Percentiles rank a stretch among this genome's conserved stretches.
Evolutionary conservation across 202 grass and related monocot species (phyloP).

Genomic region (Bolboschoenoplectus hybrid): DNA sequence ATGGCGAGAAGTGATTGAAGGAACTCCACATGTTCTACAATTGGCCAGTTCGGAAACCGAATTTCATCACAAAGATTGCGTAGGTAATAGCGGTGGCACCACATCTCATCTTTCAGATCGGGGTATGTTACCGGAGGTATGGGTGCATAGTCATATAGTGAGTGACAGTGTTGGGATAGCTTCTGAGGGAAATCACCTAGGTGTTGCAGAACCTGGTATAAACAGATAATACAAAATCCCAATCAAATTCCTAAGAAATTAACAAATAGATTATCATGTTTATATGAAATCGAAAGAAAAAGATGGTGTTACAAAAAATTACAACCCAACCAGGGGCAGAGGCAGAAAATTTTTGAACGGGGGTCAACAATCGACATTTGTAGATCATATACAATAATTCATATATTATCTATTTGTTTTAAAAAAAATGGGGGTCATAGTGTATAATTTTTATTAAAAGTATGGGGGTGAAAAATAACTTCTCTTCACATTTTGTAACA

Average conservation of each 20-base stretch:
- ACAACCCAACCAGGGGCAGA: neutral
- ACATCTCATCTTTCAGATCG: slow-evolving; percentile 98
- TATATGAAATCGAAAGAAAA: slow-evolving; percentile 1
- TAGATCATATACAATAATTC: too few species aligned
- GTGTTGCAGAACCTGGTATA: slow-evolving; percentile 87
- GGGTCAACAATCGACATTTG: too few species aligned
- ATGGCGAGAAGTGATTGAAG: slow-evolving; percentile 90
- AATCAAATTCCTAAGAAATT: slow-evolving; percentile 24
- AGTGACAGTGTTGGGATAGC: slow-evolving; percentile 94
- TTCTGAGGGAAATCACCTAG: slow-evolving; percentile 98
- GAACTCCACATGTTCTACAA: slow-evolving; percentile 99
- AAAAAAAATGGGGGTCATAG: too few species aligned
- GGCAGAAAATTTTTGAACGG: too few species aligned
- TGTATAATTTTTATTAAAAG: too few species aligned
- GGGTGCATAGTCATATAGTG: slow-evolving; percentile 98
- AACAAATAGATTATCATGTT: neutral
- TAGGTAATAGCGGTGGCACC: slow-evolving; percentile 98
- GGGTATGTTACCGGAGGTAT: slow-evolving; percentile 99
- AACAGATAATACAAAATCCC: neutral
- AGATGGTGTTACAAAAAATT: neutral
- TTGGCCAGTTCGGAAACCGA: slow-evolving; percentile 96
- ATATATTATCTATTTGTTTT: too few species aligned
- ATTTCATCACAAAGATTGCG: slow-evolving; percentile 97
- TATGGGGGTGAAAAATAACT: too few species aligned
- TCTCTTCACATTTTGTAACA: too few species aligned